Evolutionary conservation across 768 basidiomycete species (phyloP), one percentile per base, ranked within the genome.

Genomic region (Psilocybe tampanensis): DNA sequence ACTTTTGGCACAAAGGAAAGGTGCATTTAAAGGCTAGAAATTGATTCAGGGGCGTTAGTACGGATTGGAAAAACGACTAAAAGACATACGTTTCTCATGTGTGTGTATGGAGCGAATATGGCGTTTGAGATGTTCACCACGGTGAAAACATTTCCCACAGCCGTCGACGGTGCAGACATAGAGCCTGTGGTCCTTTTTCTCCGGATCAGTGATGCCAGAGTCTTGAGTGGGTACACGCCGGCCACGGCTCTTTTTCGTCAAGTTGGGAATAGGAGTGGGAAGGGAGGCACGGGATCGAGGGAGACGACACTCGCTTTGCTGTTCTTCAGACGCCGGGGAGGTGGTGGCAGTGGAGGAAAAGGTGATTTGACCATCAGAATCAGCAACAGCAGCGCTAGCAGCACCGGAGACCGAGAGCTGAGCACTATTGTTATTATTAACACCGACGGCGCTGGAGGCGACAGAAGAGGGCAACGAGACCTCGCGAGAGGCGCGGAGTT

Each of bases 191-290:
- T 70, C 70, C 50, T 67, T 69, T 52, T 66, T 63, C 23, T 67
- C 69, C 44, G 63, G 36, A 52, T 64, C 64, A 50, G 60, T 48
- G 26, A 60, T 64, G 22, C 60, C 49, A 33, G 64, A 52, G 49
- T 66, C 64, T 51, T 73, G 73, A 2, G 86, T 90, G 4, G 89
- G 90, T 19, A 92, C 90, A 56, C 87, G 81, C 34, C 90, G 83
- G 12, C 90, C 90, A 51, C 90, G 84, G 63, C 86, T 88, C 74
- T 89, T 90, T 77, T 91, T 92, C 44, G 86, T 91, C 59, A 92
- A 67, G 70, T 89, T 88, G 33, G 89, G 89, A 41, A 90, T 87
- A 12, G 89, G 89, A 23, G 86, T 77, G 21, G 89, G 89, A 45
- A 85, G 79, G 6, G 80, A 76, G 11, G 80, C 80, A 55, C 83